Evolutionary conservation across 768 basidiomycete species (phyloP), one percentile per base, ranked within the genome.

Genomic region (Serendipita sp.): DNA sequence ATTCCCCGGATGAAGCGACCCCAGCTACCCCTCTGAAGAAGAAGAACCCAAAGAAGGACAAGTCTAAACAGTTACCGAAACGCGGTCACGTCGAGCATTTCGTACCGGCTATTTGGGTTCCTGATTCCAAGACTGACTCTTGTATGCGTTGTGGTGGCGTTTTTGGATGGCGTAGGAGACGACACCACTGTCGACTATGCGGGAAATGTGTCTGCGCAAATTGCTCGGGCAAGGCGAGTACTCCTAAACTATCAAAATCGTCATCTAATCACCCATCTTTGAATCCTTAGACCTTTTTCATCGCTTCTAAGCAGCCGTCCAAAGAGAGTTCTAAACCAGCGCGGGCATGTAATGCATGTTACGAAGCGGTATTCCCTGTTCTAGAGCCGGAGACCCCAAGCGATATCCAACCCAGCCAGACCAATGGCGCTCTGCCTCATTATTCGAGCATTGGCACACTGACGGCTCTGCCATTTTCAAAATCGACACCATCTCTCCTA

Each of bases 31-130:
- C 56, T 10, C 18, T 24, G 10, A 60, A 60, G 56, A 53, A 53
- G 32, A 53, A 53, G 32, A 34, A 16, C 10, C 1, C 5, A 3
- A 32, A 35, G 30, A 47, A 64, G 44, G 58, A 66, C 63, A 72
- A 69, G 45, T 73, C 79, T 68, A 75, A 78, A 68, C 72, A 83
- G 46, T 44, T 51, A 38, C 77, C 78, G 8, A 80, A 76, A 70
- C 54, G 68, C 4, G 45, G 63, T 11, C 65, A 65, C 16, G 86
- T 88, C 64, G 88, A 88, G 51, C 83, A 88, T 73, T 95, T 92
- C 77, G 83, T 92, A 1, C 92, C 93, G 3, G 88, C 93, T 0
- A 82, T 95, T 30, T 96, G 93, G 93, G 85, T 94, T 35, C 91
- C 93, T 0, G 91, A 96, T 70, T 81, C 83, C 66, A 88, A 81